Evolutionary conservation across 2,329 filamentous ascomycete genomes (phyloP).

Genomic region (Venturia asperata): DNA sequence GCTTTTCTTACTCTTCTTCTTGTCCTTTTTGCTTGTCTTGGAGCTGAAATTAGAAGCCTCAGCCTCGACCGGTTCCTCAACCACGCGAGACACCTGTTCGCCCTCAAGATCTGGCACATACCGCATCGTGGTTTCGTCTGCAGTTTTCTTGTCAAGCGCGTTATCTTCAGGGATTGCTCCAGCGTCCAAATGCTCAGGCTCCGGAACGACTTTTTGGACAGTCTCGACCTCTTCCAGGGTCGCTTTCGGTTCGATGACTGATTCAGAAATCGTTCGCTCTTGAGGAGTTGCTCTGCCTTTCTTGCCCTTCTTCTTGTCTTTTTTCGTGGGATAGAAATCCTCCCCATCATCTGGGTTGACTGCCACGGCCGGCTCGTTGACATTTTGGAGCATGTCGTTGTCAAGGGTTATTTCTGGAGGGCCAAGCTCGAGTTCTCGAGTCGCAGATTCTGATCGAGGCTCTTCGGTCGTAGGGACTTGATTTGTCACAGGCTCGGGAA

Average conservation of each 20-base stretch:
- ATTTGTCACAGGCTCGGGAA: not conserved
- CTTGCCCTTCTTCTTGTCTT: slow-evolving; percentile 15
- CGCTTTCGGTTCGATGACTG: not conserved
- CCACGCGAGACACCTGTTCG: not conserved
- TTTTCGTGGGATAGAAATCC: not conserved
- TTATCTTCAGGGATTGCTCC: not conserved
- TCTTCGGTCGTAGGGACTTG: not conserved
- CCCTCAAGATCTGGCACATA: not conserved
- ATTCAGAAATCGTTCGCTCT: not conserved
- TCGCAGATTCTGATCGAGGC: not conserved
- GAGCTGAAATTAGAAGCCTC: not conserved
- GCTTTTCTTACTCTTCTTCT: slow-evolving; percentile 10
- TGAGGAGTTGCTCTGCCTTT: slow-evolving; percentile 7
- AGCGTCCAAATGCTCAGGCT: not conserved
- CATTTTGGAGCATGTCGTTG: not conserved
- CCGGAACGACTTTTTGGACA: not conserved
- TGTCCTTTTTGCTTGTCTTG: slow-evolving; percentile 5
- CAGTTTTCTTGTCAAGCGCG: not conserved
- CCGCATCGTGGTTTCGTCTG: not conserved
- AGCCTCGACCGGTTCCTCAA: not conserved
- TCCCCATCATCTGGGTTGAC: slow-evolving; percentile 6
- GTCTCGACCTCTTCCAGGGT: not conserved
- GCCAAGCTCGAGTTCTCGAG: not conserved
- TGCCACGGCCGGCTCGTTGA: not conserved
- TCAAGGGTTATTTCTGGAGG: not conserved